Percentiles rank a stretch among this genome's conserved stretches.
phyloP scores from a whole-genome alignment of 305 asterid genomes.

The Plantago coronopus region DNA sequence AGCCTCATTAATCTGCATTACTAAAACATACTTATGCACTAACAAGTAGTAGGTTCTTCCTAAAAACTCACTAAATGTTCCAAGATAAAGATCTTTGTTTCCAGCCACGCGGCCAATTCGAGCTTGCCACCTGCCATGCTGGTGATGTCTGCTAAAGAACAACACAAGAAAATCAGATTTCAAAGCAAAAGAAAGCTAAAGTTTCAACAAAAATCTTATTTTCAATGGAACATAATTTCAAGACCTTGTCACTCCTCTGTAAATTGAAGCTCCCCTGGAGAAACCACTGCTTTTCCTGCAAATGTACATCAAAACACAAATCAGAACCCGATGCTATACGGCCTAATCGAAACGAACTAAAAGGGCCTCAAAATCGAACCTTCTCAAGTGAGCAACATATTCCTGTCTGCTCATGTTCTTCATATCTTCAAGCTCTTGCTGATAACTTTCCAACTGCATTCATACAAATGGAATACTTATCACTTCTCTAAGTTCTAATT shows the following conservation, averaged over 20 bases:
- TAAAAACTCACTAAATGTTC: constrained; percentile 75
- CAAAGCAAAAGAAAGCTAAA: background rate
- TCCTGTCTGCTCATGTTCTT: constrained; percentile 93
- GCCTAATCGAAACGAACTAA: constrained; percentile 4
- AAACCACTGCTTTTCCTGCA: constrained; percentile 97
- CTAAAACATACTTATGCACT: background rate
- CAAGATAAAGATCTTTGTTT: constrained; percentile 93
- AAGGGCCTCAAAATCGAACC: constrained; percentile 33
- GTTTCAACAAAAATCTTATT: background rate
- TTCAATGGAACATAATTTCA: background rate
- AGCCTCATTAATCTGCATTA: background rate
- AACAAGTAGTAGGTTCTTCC: background rate
- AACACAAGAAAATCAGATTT: constrained; percentile 27
- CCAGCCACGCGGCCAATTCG: constrained; percentile 98
- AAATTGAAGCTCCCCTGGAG: constrained; percentile 95
- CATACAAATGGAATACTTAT: background rate
- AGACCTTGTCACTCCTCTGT: constrained; percentile 99
- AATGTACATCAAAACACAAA: background rate
- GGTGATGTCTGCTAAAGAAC: constrained; percentile 92
- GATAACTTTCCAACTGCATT: constrained; percentile 73
- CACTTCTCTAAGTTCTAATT: background rate
- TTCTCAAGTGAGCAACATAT: constrained; percentile 88
- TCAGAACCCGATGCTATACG: background rate
- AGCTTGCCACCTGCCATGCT: constrained; percentile 99
- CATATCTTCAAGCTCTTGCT: constrained; percentile 80